Evolutionary conservation across 2,329 filamentous ascomycete genomes (phyloP).

Genomic region (Colletotrichum ledebouriae): DNA sequence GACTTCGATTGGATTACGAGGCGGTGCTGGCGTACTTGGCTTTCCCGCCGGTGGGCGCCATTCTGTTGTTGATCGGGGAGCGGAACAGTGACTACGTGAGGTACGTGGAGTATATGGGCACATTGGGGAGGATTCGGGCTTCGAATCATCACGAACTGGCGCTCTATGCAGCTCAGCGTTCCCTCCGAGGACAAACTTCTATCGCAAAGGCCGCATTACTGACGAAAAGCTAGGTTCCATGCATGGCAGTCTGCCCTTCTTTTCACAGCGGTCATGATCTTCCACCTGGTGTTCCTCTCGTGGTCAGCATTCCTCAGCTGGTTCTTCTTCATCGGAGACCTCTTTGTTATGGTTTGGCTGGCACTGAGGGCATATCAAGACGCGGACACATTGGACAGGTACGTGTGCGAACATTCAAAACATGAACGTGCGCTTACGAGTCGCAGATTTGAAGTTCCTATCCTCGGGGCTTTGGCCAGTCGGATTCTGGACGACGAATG

Average conservation of each 20-base stretch:
- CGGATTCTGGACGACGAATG: conserved; percentile 89
- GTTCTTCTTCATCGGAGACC: conserved; percentile 82
- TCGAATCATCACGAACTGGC: neutral
- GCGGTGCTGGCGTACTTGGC: conserved; percentile 90
- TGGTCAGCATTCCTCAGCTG: conserved; percentile 89
- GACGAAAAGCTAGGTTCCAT: conserved; percentile 76
- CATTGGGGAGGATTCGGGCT: neutral
- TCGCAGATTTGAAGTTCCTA: conserved; percentile 83
- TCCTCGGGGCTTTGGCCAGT: conserved; percentile 88
- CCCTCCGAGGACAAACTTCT: neutral
- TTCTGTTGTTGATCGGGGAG: conserved; percentile 87
- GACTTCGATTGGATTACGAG: conserved; percentile 88
- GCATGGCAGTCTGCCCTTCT: conserved; percentile 93
- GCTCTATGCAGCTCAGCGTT: neutral
- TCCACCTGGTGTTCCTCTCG: conserved; percentile 84
- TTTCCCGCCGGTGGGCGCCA: conserved; percentile 86
- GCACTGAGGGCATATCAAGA: conserved; percentile 86
- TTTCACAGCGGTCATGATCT: conserved; percentile 79
- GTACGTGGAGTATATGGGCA: conserved; percentile 60
- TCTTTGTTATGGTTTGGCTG: conserved; percentile 82
- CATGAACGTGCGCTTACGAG: conserved; percentile 56
- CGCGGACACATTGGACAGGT: conserved; percentile 76
- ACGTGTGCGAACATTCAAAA: conserved; percentile 44
- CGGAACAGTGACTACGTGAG: conserved; percentile 97
- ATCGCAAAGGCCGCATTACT: neutral